Conservation (phyloP, 495 filamentous ascomycete genomes). For the Aspergillus leporis region DNA sequence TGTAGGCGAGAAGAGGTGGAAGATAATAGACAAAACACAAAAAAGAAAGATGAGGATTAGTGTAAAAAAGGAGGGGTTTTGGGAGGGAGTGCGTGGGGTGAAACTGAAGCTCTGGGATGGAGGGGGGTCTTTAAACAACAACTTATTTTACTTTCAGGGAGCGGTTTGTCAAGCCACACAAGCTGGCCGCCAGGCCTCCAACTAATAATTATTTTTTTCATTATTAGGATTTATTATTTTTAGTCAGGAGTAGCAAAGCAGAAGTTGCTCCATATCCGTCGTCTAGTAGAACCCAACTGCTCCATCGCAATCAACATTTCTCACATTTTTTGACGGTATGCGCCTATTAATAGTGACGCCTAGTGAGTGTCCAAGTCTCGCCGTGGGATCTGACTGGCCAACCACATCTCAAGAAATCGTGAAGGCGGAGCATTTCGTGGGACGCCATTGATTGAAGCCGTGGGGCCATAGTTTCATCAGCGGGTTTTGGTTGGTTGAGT, state of each 20-base stretch:
- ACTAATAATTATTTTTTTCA: not conserved
- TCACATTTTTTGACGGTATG: not conserved
- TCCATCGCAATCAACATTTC: not conserved
- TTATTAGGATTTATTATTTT: not conserved
- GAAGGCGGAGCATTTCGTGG: not conserved
- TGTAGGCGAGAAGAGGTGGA: constrained; percentile 19
- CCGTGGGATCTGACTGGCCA: constrained; percentile 1
- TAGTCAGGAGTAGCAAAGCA: not conserved
- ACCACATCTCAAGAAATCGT: not conserved
- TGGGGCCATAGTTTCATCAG: constrained; percentile 18
- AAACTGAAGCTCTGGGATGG: constrained; percentile 6
- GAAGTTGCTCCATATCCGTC: not conserved
- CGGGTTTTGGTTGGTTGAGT: not conserved
- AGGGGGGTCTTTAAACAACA: not conserved
- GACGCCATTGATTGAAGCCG: constrained; percentile 5
- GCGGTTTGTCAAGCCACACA: not conserved
- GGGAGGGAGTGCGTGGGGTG: constrained; percentile 8
- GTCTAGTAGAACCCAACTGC: not conserved
- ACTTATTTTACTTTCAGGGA: not conserved
- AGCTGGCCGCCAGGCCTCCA: not conserved
- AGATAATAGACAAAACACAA: too few species aligned
- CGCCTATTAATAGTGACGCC: constrained; percentile 5
- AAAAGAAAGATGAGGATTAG: too few species aligned
- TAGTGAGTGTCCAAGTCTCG: constrained; percentile 1
- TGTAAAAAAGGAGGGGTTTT: constrained; percentile 2